A percentile compares a stretch with the other conserved stretches of the same genome.
phyloP scores from a whole-genome alignment of 495 filamentous ascomycete genomes.

The Hypoxylon intermedium region DNA sequence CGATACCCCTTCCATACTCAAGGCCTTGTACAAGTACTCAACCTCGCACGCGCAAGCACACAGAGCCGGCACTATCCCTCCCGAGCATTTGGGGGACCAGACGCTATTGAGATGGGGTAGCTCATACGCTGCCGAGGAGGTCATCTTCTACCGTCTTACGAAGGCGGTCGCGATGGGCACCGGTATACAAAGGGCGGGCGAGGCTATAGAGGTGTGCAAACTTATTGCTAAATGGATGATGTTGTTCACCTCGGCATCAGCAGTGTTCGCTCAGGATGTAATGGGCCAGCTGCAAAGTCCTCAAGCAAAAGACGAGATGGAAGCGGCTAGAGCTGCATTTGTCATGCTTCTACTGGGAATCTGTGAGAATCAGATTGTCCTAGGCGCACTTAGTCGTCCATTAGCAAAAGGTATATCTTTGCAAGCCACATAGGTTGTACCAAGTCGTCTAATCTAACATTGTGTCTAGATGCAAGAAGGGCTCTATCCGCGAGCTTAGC shows the following conservation, averaged over 20 bases:
- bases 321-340: slow-evolving; percentile 60
- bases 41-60: slow-evolving; percentile 49
- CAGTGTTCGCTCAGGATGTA: slow-evolving; percentile 51
- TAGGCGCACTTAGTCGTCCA: slow-evolving; percentile 52
- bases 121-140: slow-evolving; percentile 57
- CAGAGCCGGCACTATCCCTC: slow-evolving; percentile 36
- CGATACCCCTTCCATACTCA: slow-evolving; percentile 63
- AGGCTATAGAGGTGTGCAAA: slow-evolving; percentile 48
- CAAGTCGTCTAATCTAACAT: slow-evolving; percentile 21
- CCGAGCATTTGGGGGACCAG: slow-evolving; percentile 17
- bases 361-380: slow-evolving; percentile 57
- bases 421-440: slow-evolving; percentile 7
- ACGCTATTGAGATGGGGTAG: slow-evolving; percentile 52
- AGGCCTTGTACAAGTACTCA: slow-evolving; percentile 67
- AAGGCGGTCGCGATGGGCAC: slow-evolving; percentile 51
- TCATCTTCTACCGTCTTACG: slow-evolving; percentile 60
- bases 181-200: slow-evolving; percentile 43
- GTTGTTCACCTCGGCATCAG: slow-evolving; percentile 50
- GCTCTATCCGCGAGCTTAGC: slow-evolving; percentile 57
- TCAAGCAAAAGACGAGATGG: slow-evolving; percentile 56
- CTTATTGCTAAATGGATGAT: slow-evolving; percentile 53
- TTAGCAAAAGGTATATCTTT: slow-evolving; percentile 52
- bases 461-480: slow-evolving; percentile 50
- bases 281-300: slow-evolving; percentile 50
- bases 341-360: slow-evolving; percentile 57